Evolutionary conservation across 805 yeast species (phyloP), one percentile per base, ranked within the genome.

Genomic region (Ogataea allantospora): DNA sequence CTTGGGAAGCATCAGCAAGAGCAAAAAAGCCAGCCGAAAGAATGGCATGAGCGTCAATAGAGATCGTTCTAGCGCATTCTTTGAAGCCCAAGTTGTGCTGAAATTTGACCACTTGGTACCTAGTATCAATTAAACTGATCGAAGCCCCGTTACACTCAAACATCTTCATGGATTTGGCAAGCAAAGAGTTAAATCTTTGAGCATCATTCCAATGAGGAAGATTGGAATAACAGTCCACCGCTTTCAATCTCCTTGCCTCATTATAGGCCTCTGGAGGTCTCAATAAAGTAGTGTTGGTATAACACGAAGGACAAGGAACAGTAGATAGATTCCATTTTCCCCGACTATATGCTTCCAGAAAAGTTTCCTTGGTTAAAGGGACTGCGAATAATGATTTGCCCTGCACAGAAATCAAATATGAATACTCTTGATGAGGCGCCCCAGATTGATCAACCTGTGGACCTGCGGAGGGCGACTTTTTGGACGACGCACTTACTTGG

Each of bases 41-140:
- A 2, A 84, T 68, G 0, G 88, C 68, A 60, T 84, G 91, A 7
- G 78, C 78, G 54, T 84, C 93, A 30, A 84, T 58, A 6, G 88
- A 78, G 2, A 78, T 61, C 14, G 57, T 60, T 35, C 87, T 65
- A 9, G 78, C 78, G 33, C 78, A 68, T 40, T 68, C 75, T n/a
- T 58, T 65, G 38, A 72, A 59, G 5, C 69, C 70, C 23, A 79
- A 60, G 6, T 73, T 66, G 7, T 68, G 62, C 39, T 75, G 75
- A 48, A 63, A 67, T 49, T 77, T 77, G 14, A 79, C 66, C 7
- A 69, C 41, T 29, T 77, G 83, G 29, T 63, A 63, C 12, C 62
- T 62, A 8, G 68, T 54, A 35, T 72, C 75, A 6, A 84, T 49
- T n/a, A 83, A 42, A 6, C 88, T 78, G 13, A 83, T 71, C 0